Evolutionary conservation across 2,329 filamentous ascomycete genomes (phyloP).

Genomic region (Trichoderma harzianum): DNA sequence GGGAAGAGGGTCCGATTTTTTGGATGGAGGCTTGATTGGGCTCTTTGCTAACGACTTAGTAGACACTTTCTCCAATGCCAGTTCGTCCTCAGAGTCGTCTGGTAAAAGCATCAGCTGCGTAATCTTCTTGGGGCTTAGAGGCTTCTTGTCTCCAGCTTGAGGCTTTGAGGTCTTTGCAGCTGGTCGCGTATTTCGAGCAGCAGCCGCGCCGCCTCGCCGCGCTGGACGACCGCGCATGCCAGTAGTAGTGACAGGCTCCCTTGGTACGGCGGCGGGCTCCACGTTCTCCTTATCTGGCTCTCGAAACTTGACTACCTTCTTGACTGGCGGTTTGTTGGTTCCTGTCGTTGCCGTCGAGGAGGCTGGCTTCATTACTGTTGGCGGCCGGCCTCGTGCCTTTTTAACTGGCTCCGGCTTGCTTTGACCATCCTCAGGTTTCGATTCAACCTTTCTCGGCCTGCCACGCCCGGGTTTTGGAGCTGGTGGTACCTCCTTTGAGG

Average conservation of each 20-base stretch:
- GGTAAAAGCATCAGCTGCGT: constrained; percentile 51
- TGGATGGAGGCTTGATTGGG: constrained; percentile 18
- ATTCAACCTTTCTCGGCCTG: constrained; percentile 40
- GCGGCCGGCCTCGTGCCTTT: constrained; percentile 30
- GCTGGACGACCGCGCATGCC: constrained; percentile 44
- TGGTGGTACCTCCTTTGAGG: constrained; percentile 24
- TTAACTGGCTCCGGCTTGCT: constrained; percentile 30
- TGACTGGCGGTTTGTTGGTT: constrained; percentile 43
- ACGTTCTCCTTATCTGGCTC: constrained; percentile 64
- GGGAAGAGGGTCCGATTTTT: not conserved
- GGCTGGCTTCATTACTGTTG: constrained; percentile 31
- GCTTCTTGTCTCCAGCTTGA: constrained; percentile 38
- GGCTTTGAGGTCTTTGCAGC: constrained; percentile 31
- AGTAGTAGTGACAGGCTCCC: constrained; percentile 31
- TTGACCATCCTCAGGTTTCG: constrained; percentile 22
- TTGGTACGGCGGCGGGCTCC: constrained; percentile 39
- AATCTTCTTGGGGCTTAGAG: constrained; percentile 63
- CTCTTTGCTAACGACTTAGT: constrained; percentile 38
- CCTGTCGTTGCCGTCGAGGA: constrained; percentile 28
- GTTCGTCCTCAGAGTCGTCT: constrained; percentile 56
- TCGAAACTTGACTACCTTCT: constrained; percentile 63
- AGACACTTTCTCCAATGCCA: constrained; percentile 55
- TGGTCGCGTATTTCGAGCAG: constrained; percentile 35
- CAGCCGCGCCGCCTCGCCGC: constrained; percentile 36
- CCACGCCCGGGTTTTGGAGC: constrained; percentile 40